phyloP scores from a whole-genome alignment of 2,329 filamentous ascomycete genomes.

The Paradendryphiella salina region DNA sequence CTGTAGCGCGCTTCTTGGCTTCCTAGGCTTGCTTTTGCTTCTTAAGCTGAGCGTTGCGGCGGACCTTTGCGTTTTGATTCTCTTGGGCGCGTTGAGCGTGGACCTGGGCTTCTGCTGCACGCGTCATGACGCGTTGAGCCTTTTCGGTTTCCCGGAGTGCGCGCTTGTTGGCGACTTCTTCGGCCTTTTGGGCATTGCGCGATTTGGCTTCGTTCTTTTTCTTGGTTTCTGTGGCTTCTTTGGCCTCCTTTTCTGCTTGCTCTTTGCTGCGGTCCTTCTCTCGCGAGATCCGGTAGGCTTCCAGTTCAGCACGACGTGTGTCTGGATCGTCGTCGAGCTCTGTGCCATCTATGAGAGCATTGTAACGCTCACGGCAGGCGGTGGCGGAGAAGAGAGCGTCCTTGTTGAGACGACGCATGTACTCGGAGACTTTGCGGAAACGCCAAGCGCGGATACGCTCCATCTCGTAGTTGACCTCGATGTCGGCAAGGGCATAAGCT shows the following conservation, averaged over 20 bases:
- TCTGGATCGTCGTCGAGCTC: slow-evolving; percentile 50
- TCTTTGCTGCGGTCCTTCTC: slow-evolving; percentile 28
- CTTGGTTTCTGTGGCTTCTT: slow-evolving; percentile 17
- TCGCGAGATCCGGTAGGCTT: slow-evolving; percentile 23
- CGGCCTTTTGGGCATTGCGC: slow-evolving; percentile 30
- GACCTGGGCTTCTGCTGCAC: slow-evolving; percentile 27
- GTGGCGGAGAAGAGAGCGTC: slow-evolving; percentile 51
- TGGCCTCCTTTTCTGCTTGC: slow-evolving; percentile 20
- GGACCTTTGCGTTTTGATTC: slow-evolving; percentile 18
- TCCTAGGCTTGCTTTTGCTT: slow-evolving; percentile 8
- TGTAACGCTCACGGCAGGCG: slow-evolving; percentile 52
- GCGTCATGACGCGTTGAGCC: slow-evolving; percentile 27
- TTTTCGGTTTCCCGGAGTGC: slow-evolving; percentile 21
- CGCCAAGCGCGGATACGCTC: slow-evolving; percentile 49
- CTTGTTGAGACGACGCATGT: slow-evolving; percentile 48
- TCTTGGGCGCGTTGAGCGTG: slow-evolving; percentile 20
- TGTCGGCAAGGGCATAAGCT: slow-evolving; percentile 49
- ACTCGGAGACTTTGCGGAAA: slow-evolving; percentile 51
- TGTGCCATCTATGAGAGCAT: slow-evolving; percentile 48
- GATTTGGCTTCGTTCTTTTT: slow-evolving; percentile 24
- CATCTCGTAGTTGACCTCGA: slow-evolving; percentile 49
- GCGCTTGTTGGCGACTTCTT: slow-evolving; percentile 25
- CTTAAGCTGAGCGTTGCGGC: slow-evolving; percentile 26
- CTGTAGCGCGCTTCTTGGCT: slow-evolving; percentile 3
- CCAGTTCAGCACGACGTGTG: slow-evolving; percentile 41